Evolutionary conservation across 225 moss, liverwort and hornwort species (phyloP).

Genomic region (Lunularia cruciata): DNA sequence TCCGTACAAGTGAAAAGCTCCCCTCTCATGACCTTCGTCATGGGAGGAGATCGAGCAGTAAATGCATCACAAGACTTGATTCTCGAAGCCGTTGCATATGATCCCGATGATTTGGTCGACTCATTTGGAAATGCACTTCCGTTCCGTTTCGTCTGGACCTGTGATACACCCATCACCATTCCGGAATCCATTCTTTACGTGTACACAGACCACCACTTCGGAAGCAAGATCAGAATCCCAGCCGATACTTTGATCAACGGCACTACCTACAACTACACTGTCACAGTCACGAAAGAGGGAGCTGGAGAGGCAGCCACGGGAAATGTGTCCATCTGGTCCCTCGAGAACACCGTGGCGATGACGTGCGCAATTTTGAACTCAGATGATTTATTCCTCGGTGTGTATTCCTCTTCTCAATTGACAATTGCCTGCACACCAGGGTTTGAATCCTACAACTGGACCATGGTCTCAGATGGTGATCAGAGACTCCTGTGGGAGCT

Average conservation of each 20-base stretch:
- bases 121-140: constrained; percentile 32
- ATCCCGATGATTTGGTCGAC: constrained; percentile 53
- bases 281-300: constrained; percentile 34
- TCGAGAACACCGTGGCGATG: constrained; percentile 18
- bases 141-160: constrained; percentile 45
- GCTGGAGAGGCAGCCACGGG: constrained; percentile 16
- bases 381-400: constrained; percentile 38
- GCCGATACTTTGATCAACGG: constrained; percentile 32
- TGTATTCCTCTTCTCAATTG: constrained; percentile 37
- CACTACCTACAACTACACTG: constrained; percentile 34
- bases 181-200: constrained; percentile 39
- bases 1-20: constrained; percentile 38
- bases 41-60: constrained; percentile 37
- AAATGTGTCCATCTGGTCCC: constrained; percentile 35
- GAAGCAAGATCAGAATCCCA: constrained; percentile 46
- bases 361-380: constrained; percentile 40
- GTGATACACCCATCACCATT: constrained; percentile 29
- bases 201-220: constrained; percentile 33
- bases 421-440: constrained; percentile 41
- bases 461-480: constrained; percentile 38
- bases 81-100: constrained; percentile 48
- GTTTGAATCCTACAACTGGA: constrained; percentile 49
- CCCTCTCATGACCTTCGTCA: constrained; percentile 28
- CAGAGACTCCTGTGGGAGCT: constrained; percentile 31
- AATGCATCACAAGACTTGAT: constrained; percentile 46